phyloP scores from a whole-genome alignment of 2,329 filamentous ascomycete species.

The Tolypocladium guangdongense region DNA sequence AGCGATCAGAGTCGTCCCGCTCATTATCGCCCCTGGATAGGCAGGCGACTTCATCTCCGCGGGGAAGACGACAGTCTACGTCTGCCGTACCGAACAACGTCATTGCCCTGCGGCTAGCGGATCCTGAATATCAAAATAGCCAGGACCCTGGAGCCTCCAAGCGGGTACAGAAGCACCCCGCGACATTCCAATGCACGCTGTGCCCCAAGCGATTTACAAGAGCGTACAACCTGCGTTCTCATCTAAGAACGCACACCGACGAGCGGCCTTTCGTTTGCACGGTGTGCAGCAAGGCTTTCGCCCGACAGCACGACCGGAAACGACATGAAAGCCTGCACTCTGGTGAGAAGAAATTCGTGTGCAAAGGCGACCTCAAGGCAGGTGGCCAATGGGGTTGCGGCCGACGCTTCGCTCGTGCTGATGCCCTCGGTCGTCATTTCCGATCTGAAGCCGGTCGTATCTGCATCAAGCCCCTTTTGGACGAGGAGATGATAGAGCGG shows the following conservation, averaged over 20 bases:
- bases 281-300: slow-evolving; percentile 94
- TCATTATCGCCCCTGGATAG: slow-evolving; percentile 51
- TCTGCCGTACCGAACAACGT: slow-evolving; percentile 51
- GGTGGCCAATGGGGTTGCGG: slow-evolving; percentile 87
- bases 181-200: slow-evolving; percentile 87
- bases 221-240: slow-evolving; percentile 91
- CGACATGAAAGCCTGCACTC: slow-evolving; percentile 93
- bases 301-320: slow-evolving; percentile 93
- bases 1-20: slow-evolving; percentile 37
- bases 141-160: slow-evolving; percentile 54
- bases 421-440: slow-evolving; percentile 90
- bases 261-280: slow-evolving; percentile 96
- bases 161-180: slow-evolving; percentile 93
- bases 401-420: slow-evolving; percentile 84
- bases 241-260: slow-evolving; percentile 91
- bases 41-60: slow-evolving; percentile 26
- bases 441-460: slow-evolving; percentile 89
- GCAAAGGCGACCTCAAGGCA: slow-evolving; percentile 78
- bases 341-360: slow-evolving; percentile 98
- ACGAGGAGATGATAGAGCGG: slow-evolving; percentile 81
- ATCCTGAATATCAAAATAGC: slow-evolving; percentile 69
- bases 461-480: slow-evolving; percentile 93
- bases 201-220: slow-evolving; percentile 95
- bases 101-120: slow-evolving; percentile 81
- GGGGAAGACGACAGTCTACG: slow-evolving; percentile 46